Percentiles rank a stretch among this genome's conserved stretches.
phyloP scores from a whole-genome alignment of 768 basidiomycete species.

The Macrocybe gigantea region DNA sequence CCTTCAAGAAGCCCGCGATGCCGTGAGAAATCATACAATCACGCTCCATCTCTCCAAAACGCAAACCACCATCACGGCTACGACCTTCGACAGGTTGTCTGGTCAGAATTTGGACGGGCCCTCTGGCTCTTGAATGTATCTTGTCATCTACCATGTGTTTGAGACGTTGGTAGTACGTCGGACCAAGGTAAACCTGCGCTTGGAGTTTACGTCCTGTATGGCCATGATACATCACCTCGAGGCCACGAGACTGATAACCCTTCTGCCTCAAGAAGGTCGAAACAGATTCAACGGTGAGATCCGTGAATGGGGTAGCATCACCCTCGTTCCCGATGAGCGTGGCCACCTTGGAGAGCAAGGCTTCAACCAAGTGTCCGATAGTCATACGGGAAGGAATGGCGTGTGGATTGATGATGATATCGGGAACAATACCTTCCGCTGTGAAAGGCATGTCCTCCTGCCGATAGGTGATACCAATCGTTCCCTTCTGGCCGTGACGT shows the following conservation, averaged over 20 bases:
- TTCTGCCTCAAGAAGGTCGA: conserved; percentile 83
- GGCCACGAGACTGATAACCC: conserved; percentile 94
- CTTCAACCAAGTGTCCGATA: conserved; percentile 98
- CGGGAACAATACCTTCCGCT: conserved; percentile 92
- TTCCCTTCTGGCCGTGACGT: conserved; percentile 99
- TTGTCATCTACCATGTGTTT: conserved; percentile 99
- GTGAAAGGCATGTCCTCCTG: conserved; percentile 99
- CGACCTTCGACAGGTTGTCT: conserved; percentile 98
- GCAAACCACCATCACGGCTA: conserved; percentile 96
- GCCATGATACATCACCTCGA: conserved; percentile 98
- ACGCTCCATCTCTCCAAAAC: conserved; percentile 99
- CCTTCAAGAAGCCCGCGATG: conserved; percentile 96
- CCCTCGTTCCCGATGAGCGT: conserved; percentile 96
- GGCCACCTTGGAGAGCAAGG: conserved; percentile 92
- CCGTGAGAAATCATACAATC: conserved; percentile 99
- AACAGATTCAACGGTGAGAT: conserved; percentile 96
- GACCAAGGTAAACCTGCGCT: conserved; percentile 97
- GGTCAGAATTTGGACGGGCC: conserved; percentile 96
- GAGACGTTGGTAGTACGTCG: conserved; percentile 97
- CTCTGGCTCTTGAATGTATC: conserved; percentile 95
- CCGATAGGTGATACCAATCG: conserved; percentile 98
- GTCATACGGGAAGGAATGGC: conserved; percentile 99
- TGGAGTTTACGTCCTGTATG: conserved; percentile 98
- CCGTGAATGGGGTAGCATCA: conserved; percentile 98
- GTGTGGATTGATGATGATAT: conserved; percentile 98